phyloP scores from a whole-genome alignment of 805 yeast genomes.

The Pichia phayaonensis region DNA sequence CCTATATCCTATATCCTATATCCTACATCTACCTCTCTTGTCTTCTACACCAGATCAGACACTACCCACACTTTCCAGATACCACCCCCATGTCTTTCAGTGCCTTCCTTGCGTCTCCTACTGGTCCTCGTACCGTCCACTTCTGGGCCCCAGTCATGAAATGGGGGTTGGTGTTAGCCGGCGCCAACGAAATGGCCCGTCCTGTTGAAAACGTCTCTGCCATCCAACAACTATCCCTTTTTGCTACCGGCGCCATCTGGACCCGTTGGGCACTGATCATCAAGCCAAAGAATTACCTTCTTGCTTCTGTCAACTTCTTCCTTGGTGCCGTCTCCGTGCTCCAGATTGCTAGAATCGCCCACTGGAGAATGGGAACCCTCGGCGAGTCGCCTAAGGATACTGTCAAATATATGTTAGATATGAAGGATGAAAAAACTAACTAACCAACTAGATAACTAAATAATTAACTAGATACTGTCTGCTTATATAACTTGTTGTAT shows the following conservation, averaged over 20 bases:
- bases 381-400: slow-evolving; percentile 62
- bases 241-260: slow-evolving; percentile 94
- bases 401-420: slow-evolving; percentile 49
- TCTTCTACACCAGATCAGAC: neutral
- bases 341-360: slow-evolving; percentile 66
- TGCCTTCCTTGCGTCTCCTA: slow-evolving; percentile 71
- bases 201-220: slow-evolving; percentile 92
- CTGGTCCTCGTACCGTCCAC: slow-evolving; percentile 97
- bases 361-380: slow-evolving; percentile 46
- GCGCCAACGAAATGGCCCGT: slow-evolving; percentile 75
- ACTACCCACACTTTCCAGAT: no score
- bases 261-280: slow-evolving; percentile 97
- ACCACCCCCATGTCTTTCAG: slow-evolving; percentile 36
- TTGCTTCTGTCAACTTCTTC: slow-evolving; percentile 93
- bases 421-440: slow-evolving; percentile 20
- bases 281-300: slow-evolving; percentile 73
- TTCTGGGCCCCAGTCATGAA: slow-evolving; percentile 80
- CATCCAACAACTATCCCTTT: slow-evolving; percentile 77
- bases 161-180: slow-evolving; percentile 91
- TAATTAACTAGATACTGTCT: neutral
- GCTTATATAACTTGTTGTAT: slow-evolving; percentile 15
- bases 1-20: no score
- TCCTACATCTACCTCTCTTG: neutral
- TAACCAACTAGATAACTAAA: no score
- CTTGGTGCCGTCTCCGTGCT: slow-evolving; percentile 82